Percentiles rank a stretch among this genome's conserved stretches.
Evolutionary conservation across 1,284 basidiomycete genomes (phyloP).

Genomic region (Rhodotorula glutinis): DNA sequence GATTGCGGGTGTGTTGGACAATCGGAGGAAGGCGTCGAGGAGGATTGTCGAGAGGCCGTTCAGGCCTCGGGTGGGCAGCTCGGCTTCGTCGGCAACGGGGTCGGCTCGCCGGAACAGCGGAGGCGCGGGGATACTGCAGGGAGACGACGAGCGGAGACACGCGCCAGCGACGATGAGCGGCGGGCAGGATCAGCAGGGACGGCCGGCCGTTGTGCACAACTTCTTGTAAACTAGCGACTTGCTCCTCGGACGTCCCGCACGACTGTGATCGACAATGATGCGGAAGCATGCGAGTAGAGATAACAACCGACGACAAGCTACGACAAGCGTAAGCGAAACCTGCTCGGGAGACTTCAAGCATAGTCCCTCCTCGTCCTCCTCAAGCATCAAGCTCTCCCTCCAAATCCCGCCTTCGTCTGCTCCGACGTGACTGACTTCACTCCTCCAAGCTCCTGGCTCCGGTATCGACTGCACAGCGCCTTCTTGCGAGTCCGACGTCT

Average conservation of each 20-base stretch:
- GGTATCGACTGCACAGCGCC: no score
- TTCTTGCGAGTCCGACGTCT: no score
- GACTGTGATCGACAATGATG: not conserved
- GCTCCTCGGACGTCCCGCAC: not conserved
- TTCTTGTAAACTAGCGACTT: slow-evolving; percentile 2
- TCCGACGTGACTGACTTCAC: no score
- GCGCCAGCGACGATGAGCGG: not conserved
- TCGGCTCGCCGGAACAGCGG: not conserved
- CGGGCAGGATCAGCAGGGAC: not conserved
- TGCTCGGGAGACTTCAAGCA: no score
- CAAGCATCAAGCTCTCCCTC: no score
- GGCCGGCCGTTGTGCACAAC: slow-evolving; percentile 12
- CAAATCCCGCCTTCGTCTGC: no score
- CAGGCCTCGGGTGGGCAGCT: slow-evolving; percentile 11
- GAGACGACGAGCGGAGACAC: not conserved
- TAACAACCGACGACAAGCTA: no score
- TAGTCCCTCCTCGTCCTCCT: no score
- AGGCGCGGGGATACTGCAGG: not conserved
- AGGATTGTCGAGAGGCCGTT: slow-evolving; percentile 36
- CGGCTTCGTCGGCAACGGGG: not conserved
- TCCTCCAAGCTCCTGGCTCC: no score
- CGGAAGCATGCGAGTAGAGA: not conserved
- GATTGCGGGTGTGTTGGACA: slow-evolving; percentile 29
- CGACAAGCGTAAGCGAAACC: no score
- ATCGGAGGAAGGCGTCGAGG: slow-evolving; percentile 32